These are phyloP conservation scores for Scleroderma bovista DNA, from an alignment of 768 basidiomycete genomes.

Conservation along the genomic window DNA sequence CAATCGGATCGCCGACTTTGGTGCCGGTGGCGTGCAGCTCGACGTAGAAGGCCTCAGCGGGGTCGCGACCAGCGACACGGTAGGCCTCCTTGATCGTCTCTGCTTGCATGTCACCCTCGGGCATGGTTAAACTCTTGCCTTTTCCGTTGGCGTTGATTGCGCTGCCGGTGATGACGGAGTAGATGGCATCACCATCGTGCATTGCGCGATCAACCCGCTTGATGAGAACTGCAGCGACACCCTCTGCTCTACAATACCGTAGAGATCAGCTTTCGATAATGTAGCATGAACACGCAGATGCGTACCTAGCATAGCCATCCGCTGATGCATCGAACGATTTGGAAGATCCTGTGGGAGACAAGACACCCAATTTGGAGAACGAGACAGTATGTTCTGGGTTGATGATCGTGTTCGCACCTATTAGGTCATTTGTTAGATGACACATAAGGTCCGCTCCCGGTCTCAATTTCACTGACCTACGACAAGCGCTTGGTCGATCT, in stretches of 20 bases:
- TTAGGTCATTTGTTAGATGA: neutral
- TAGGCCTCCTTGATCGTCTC: constrained; percentile 31
- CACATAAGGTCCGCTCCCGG: neutral
- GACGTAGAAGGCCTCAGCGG: constrained; percentile 41
- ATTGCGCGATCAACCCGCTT: constrained; percentile 29
- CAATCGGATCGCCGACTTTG: constrained; percentile 44
- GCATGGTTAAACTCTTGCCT: constrained; percentile 31
- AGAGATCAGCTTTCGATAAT: neutral
- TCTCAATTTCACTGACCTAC: constrained; percentile 11
- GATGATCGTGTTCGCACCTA: constrained; percentile 24
- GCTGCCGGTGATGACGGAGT: constrained; percentile 26
- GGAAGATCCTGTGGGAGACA: constrained; percentile 32
- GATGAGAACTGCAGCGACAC: constrained; percentile 27
- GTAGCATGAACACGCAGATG: neutral
- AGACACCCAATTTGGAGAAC: constrained; percentile 25
- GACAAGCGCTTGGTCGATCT: constrained; percentile 45
- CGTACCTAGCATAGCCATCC: constrained; percentile 26
- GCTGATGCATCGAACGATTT: constrained; percentile 29
- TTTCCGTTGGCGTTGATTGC: constrained; percentile 31
- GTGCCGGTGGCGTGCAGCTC: constrained; percentile 52
- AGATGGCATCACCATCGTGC: constrained; percentile 27
- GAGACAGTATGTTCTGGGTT: constrained; percentile 23
- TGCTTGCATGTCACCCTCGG: constrained; percentile 30
- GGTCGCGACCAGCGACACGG: constrained; percentile 22
- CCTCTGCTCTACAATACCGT: constrained; percentile 13